Evolutionary conservation across 1,284 basidiomycete genomes (phyloP).

Genomic region (Apiotrichum laibachii): DNA sequence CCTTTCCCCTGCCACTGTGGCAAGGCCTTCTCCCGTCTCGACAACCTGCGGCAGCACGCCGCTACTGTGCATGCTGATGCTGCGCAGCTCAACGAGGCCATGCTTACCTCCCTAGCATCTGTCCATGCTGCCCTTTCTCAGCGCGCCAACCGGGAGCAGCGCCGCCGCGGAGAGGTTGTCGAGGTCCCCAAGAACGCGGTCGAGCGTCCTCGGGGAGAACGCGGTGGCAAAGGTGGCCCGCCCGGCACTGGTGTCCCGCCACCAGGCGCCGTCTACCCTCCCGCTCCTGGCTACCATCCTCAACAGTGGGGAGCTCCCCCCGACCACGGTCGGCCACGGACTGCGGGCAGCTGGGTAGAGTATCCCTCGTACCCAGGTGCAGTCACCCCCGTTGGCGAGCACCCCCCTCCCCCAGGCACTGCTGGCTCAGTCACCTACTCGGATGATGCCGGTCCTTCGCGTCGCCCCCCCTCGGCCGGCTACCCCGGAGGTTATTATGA

Average conservation of each 20-base stretch:
- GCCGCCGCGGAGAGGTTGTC: constrained; percentile 49
- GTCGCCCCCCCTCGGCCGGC: constrained; percentile 38
- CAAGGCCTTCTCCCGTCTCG: constrained; percentile 91
- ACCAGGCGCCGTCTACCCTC: constrained; percentile 6
- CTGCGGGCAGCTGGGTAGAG: constrained; percentile 31
- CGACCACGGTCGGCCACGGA: constrained; percentile 32
- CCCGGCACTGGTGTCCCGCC: constrained; percentile 8
- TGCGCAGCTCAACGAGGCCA: constrained; percentile 75
- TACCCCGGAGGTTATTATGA: constrained; percentile 33
- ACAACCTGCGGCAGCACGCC: constrained; percentile 93
- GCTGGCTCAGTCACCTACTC: constrained; percentile 18
- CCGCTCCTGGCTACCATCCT: constrained; percentile 15
- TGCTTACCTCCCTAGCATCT: constrained; percentile 84
- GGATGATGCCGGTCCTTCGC: constrained; percentile 39
- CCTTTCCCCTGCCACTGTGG: constrained; percentile 94
- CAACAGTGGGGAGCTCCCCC: constrained; percentile 21
- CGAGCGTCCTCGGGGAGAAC: constrained; percentile 37
- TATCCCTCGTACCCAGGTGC: constrained; percentile 25
- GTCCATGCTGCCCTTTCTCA: constrained; percentile 72
- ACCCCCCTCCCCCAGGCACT: constrained; percentile 14
- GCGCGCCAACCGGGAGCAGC: constrained; percentile 51
- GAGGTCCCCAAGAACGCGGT: constrained; percentile 50
- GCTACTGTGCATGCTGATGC: constrained; percentile 93
- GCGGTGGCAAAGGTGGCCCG: constrained; percentile 13
- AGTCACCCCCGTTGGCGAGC: constrained; percentile 17